These are phyloP conservation scores for Arctium minus DNA, from an alignment of 129 eudicot genomes.

Conservation along the genomic window DNA sequence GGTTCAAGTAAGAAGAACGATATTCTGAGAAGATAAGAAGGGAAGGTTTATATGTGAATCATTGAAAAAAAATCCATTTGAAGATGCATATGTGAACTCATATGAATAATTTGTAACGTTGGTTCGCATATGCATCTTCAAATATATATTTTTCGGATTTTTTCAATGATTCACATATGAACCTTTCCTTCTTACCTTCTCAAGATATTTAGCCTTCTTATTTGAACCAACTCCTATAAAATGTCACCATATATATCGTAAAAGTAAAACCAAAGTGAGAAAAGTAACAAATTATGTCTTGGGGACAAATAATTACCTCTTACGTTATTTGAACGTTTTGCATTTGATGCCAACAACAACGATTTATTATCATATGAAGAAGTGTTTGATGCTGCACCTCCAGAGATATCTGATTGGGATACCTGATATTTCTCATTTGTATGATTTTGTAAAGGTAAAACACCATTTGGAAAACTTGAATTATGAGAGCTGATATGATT, in stretches of 20 bases:
- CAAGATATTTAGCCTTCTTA: neutral
- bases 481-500: slow-evolving; percentile 43
- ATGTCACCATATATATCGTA: neutral
- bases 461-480: slow-evolving; percentile 48
- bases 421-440: slow-evolving; percentile 88
- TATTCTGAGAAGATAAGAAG: neutral
- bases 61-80: neutral
- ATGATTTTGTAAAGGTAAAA: slow-evolving; percentile 90
- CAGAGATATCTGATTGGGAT: slow-evolving; percentile 39
- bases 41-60: neutral
- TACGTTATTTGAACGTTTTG: slow-evolving; percentile 19
- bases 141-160: neutral
- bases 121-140: neutral
- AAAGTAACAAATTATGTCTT: neutral
- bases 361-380: slow-evolving; percentile 30
- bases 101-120: neutral
- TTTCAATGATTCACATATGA: too few species aligned
- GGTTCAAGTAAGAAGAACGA: neutral
- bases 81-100: neutral
- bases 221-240: neutral
- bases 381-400: slow-evolving; percentile 36
- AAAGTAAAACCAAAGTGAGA: neutral
- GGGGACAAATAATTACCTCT: slow-evolving; percentile 25
- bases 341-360: slow-evolving; percentile 19
- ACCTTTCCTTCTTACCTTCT: neutral